Evolutionary conservation across 2,329 filamentous ascomycete genomes (phyloP).

Genomic region (Exutisphaerella laricina): DNA sequence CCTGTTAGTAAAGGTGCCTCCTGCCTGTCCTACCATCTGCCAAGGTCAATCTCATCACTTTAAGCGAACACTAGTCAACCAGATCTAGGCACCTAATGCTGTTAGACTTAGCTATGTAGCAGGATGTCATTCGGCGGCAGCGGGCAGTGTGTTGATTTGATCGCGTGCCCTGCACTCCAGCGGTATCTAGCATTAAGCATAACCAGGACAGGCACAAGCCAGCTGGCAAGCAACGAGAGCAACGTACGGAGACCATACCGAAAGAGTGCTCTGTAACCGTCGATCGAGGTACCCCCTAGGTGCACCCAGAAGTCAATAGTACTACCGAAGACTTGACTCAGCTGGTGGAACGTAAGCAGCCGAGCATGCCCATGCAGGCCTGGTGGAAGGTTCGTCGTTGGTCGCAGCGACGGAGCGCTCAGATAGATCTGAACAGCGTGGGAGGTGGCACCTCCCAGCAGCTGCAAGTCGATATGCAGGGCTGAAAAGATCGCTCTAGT

Average conservation of each 20-base stretch:
- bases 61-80: slow-evolving; percentile 3
- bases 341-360: slow-evolving; percentile 1
- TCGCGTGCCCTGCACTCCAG: slow-evolving; percentile 9
- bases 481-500: too few relatives aligned
- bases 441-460: neutral
- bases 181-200: slow-evolving; percentile 18
- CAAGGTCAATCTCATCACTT: neutral
- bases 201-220: slow-evolving; percentile 4
- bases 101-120: neutral
- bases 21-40: slow-evolving; percentile 4
- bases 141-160: slow-evolving; percentile 4
- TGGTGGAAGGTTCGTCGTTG: too few relatives aligned
- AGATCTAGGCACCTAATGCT: slow-evolving; percentile 1
- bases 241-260: slow-evolving; percentile 3
- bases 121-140: too few relatives aligned
- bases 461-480: slow-evolving; percentile 6
- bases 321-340: neutral
- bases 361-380: slow-evolving; percentile 9
- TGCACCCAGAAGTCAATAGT: slow-evolving; percentile 2
- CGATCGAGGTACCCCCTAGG: slow-evolving; percentile 4
- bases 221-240: neutral
- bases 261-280: neutral
- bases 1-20: neutral
- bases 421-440: too few relatives aligned
- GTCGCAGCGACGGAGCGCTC: too few relatives aligned